These are phyloP conservation scores for Aschersonia sp. DNA, from an alignment of 2,329 filamentous ascomycete species.

Conservation along the genomic window DNA sequence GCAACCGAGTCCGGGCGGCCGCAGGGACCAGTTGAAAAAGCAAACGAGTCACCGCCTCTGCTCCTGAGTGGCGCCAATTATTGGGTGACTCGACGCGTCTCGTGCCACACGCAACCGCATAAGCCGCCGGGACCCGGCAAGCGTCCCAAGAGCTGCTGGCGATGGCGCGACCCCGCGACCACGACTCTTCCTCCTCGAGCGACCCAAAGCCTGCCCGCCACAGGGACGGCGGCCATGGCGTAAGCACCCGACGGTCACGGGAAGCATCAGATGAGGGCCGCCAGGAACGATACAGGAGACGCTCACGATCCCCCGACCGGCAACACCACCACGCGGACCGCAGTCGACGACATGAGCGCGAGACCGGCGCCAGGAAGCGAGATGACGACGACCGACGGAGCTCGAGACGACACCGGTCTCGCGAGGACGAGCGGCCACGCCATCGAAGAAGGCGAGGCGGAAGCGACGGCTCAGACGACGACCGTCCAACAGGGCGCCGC, in stretches of 20 bases:
- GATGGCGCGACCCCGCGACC: neutral
- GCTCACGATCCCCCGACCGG: constrained; percentile 13
- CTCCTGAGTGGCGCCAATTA: too few species aligned
- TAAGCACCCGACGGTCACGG: constrained; percentile 8
- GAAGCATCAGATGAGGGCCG: constrained; percentile 9
- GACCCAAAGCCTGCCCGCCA: constrained; percentile 4
- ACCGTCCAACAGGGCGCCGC: constrained; percentile 5
- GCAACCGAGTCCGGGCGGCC: too few species aligned
- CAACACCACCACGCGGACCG: constrained; percentile 5
- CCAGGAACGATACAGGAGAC: constrained; percentile 11
- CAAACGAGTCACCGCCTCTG: too few species aligned
- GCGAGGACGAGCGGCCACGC: constrained; percentile 14
- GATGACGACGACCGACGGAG: constrained; percentile 7
- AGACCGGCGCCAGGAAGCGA: constrained; percentile 7
- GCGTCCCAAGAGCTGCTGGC: neutral
- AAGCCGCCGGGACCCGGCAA: neutral
- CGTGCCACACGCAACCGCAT: too few species aligned
- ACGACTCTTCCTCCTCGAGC: neutral
- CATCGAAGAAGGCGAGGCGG: constrained; percentile 10
- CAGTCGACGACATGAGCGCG: constrained; percentile 9
- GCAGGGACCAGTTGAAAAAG: too few species aligned
- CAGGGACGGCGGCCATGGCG: constrained; percentile 4
- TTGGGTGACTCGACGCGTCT: too few species aligned
- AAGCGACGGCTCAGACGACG: constrained; percentile 8
- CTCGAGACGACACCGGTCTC: constrained; percentile 15